Base-by-base conservation (phyloP, 352 stramenopile genomes). In the Globisporangium camurandrum region DNA sequence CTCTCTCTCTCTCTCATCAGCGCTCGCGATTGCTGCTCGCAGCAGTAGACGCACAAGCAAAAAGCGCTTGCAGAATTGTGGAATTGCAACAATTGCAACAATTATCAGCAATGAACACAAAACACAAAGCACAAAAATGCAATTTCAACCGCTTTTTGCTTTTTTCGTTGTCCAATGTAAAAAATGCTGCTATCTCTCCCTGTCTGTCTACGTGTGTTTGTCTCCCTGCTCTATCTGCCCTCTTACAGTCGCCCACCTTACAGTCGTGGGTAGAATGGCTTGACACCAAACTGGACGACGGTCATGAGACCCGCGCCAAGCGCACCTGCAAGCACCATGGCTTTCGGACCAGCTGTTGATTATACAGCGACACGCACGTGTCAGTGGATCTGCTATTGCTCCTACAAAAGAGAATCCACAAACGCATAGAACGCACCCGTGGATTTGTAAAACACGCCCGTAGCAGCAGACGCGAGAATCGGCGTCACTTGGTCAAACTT, bases 401-500 rank as follows among this genome's bases (percentile, higher is more conserved):
- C 9, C 30, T 34, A 34, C 30, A 34, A 24, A 28, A 66, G 14
- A 4, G 11, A 17, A n/a, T 34, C 23, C 14, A 24, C 23, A n/a
- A 14, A 23, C 12, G 17, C 14, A 57, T 17, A 36, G 1, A 27
- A 48, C 60, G 34, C 34, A 75, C 66, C 66, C 22, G 83, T 93
- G 22, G 83, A 89, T 59, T 92, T 91, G 71, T 93, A 93, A 54
- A 93, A 84, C 24, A 89, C 73, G 12, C 83, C 83, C 0, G 83
- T 93, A 10, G 83, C 80, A 20, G 77, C 77, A 20, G 83, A 86
- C 26, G 83, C 83, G 60, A 93, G 37, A 57, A 93, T 89, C 11
- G 83, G 83, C 45, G 81, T 86, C 46, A 88, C 67, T 57, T 92
- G 80, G 67, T 91, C 80, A 43, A 88, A 83, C 60, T 87, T 83